Percentiles rank a stretch among this genome's conserved stretches.
phyloP scores from a whole-genome alignment of 768 basidiomycete species.

The Boletus reticuloceps region DNA sequence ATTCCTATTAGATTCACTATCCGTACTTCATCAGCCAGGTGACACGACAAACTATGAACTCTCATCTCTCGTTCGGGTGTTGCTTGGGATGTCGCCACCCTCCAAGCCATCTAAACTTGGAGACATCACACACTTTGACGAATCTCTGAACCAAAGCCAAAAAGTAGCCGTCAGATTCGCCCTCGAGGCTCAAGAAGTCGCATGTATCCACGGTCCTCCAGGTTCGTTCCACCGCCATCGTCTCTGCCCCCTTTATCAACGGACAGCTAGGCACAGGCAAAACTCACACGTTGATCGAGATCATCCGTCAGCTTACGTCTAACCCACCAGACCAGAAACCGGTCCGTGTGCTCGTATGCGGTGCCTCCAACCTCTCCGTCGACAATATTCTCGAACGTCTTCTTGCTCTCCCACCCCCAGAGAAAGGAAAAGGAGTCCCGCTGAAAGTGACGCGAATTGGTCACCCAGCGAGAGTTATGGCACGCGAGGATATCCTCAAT shows the following conservation, averaged over 20 bases:
- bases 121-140: slow-evolving; percentile 67
- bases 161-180: slow-evolving; percentile 80
- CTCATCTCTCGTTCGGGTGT: slow-evolving; percentile 58
- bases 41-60: slow-evolving; percentile 44
- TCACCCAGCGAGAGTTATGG: slow-evolving; percentile 91
- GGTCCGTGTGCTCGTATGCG: slow-evolving; percentile 78
- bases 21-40: slow-evolving; percentile 26
- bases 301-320: slow-evolving; percentile 79
- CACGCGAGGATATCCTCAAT: slow-evolving; percentile 61
- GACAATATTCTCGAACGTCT: slow-evolving; percentile 94
- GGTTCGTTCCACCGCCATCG: slow-evolving; percentile 40
- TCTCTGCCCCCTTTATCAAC: neutral
- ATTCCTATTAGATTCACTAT: neutral
- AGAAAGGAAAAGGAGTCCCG: slow-evolving; percentile 40
- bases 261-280: slow-evolving; percentile 74
- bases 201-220: slow-evolving; percentile 97
- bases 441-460: slow-evolving; percentile 84
- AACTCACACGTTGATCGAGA: slow-evolving; percentile 92
- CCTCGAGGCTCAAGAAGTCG: slow-evolving; percentile 77
- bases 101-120: slow-evolving; percentile 37
- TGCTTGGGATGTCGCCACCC: slow-evolving; percentile 62
- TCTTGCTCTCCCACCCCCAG: slow-evolving; percentile 52
- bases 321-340: slow-evolving; percentile 43
- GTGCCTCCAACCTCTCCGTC: slow-evolving; percentile 91
- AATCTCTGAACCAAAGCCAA: slow-evolving; percentile 78